These are phyloP conservation scores for Coemansia aciculifera DNA, from an alignment of 192 early-diverging fungal species.

Conservation along the genomic window DNA sequence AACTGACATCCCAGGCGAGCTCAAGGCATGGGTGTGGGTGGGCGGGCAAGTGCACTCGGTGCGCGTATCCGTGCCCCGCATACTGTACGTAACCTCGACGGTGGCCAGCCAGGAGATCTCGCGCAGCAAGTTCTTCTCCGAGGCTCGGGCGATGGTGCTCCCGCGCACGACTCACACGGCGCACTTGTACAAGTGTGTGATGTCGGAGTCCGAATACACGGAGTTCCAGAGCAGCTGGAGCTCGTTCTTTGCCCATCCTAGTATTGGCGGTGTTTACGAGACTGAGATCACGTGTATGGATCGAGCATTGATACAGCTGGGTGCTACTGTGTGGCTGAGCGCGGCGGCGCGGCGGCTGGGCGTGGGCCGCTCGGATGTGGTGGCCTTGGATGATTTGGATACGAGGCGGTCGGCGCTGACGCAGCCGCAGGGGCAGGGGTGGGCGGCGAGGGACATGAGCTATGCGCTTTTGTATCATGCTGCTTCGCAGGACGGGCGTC, in stretches of 20 bases:
- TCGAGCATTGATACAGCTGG: constrained; percentile 79
- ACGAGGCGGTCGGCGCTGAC: constrained; percentile 25
- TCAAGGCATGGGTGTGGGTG: constrained; percentile 81
- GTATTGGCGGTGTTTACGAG: constrained; percentile 94
- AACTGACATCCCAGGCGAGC: constrained; percentile 83
- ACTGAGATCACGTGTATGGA: constrained; percentile 78
- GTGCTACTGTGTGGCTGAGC: constrained; percentile 56
- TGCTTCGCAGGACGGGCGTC: constrained; percentile 24
- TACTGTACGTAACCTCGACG: constrained; percentile 80
- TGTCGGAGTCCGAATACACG: constrained; percentile 78
- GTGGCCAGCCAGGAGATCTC: constrained; percentile 57
- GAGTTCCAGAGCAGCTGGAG: constrained; percentile 72
- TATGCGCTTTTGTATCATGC: constrained; percentile 83
- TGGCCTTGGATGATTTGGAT: constrained; percentile 39
- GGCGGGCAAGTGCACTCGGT: constrained; percentile 70
- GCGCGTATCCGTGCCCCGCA: constrained; percentile 75
- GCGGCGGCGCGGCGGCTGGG: constrained; percentile 20
- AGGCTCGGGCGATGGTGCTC: constrained; percentile 58
- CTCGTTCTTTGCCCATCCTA: constrained; percentile 80
- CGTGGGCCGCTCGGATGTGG: constrained; percentile 24
- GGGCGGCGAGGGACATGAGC: constrained; percentile 46
- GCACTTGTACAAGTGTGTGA: constrained; percentile 78
- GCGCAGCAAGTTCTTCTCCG: constrained; percentile 49
- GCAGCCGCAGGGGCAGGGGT: constrained; percentile 11
- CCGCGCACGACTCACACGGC: constrained; percentile 64